Conservation (phyloP, 2,329 filamentous ascomycete genomes). For the Ceratocystis ficicola region DNA sequence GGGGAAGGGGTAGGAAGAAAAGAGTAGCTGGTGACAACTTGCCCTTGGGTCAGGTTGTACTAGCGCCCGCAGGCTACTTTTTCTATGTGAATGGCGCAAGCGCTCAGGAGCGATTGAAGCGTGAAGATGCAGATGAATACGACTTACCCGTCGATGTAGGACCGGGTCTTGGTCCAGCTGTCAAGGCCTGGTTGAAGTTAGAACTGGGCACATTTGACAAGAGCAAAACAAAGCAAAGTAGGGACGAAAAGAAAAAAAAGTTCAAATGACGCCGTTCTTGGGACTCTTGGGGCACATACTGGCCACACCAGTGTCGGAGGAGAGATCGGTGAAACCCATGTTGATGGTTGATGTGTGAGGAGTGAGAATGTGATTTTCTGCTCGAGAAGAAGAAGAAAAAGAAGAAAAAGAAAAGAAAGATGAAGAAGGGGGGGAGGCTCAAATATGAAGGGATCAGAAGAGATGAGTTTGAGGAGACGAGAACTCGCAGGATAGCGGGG, state of each 20-base stretch:
- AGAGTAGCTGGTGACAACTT: slow-evolving; percentile 5
- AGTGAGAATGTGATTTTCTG: slow-evolving; percentile 23
- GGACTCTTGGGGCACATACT: slow-evolving; percentile 29
- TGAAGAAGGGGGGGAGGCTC: slow-evolving; percentile 23
- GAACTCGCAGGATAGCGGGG: slow-evolving; percentile 29
- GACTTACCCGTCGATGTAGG: slow-evolving; percentile 74
- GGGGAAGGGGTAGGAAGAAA: neutral
- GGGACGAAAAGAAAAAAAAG: slow-evolving; percentile 19
- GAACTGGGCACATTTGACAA: slow-evolving; percentile 23
- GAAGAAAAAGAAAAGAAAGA: slow-evolving; percentile 24
- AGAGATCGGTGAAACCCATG: slow-evolving; percentile 60
- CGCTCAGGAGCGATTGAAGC: neutral
- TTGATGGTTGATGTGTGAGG: slow-evolving; percentile 30
- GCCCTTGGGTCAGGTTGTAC: neutral
- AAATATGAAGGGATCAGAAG: slow-evolving; percentile 24
- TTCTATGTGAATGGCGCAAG: neutral
- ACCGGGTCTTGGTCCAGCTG: slow-evolving; percentile 60
- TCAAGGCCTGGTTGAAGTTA: slow-evolving; percentile 46
- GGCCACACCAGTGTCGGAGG: slow-evolving; percentile 51
- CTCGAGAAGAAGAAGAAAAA: slow-evolving; percentile 24
- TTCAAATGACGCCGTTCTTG: slow-evolving; percentile 23
- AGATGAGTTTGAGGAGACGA: slow-evolving; percentile 22
- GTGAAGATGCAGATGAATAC: slow-evolving; percentile 1
- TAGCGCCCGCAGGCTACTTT: slow-evolving; percentile 6
- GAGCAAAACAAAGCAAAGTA: slow-evolving; percentile 18